Percentiles rank a stretch among this genome's conserved stretches.
Evolutionary conservation across 345 rosid genomes (phyloP).

Genomic region (Psidium guajava): DNA sequence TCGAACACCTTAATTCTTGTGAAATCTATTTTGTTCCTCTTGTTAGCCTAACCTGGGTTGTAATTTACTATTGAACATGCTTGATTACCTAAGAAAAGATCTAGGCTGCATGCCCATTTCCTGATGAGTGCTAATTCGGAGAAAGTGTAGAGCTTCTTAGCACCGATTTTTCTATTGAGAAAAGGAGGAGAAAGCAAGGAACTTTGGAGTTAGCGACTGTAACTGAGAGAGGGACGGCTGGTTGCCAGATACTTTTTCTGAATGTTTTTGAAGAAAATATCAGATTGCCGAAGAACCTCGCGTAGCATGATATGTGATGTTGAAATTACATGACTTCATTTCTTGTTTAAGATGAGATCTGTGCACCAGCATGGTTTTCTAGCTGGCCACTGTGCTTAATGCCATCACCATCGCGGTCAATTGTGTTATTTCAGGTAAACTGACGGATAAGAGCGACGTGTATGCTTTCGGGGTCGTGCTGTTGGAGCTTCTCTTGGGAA

Average conservation of each 20-base stretch:
- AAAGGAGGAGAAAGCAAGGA: not conserved
- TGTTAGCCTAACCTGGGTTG: not conserved
- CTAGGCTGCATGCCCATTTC: not conserved
- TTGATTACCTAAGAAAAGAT: not conserved
- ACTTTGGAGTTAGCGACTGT: not conserved
- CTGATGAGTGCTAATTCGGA: not conserved
- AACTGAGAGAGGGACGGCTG: not conserved
- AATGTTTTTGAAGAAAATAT: not conserved
- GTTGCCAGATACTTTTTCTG: not conserved
- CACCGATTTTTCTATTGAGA: not conserved
- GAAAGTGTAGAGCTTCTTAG: not conserved
- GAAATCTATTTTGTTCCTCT: not conserved
- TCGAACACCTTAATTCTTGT: not conserved
- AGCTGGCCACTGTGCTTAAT: not conserved
- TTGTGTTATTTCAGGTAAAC: slow-evolving; percentile 31
- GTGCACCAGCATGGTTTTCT: not conserved
- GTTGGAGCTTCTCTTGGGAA: slow-evolving; percentile 76
- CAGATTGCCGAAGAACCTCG: not conserved
- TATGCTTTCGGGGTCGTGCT: slow-evolving; percentile 96
- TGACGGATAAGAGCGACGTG: slow-evolving; percentile 94
- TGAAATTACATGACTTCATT: not conserved
- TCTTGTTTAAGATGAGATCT: not conserved
- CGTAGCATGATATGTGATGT: not conserved
- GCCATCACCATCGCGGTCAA: not conserved
- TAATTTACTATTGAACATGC: not conserved